phyloP scores from a whole-genome alignment of 768 basidiomycete species.

The Russula griseocarnosa region DNA sequence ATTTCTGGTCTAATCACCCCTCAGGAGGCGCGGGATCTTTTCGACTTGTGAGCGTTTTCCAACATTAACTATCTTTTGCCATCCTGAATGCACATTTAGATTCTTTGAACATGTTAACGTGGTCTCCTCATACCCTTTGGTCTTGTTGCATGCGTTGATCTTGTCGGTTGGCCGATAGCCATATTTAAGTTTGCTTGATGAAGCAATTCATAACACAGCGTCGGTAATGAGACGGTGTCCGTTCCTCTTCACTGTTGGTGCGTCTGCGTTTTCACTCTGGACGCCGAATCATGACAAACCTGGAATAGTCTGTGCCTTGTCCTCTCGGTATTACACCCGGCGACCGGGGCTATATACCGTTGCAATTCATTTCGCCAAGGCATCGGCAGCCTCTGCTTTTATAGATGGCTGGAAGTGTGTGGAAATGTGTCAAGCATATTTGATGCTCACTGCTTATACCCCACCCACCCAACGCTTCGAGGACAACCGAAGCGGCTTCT shows the following conservation, averaged over 20 bases:
- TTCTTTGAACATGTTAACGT: slow-evolving; percentile 55
- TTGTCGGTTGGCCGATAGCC: slow-evolving; percentile 37
- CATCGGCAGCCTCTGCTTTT: slow-evolving; percentile 55
- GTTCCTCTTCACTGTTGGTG: slow-evolving; percentile 59
- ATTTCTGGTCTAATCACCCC: slow-evolving; percentile 34
- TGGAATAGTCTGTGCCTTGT: slow-evolving; percentile 58
- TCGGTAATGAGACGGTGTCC: slow-evolving; percentile 52
- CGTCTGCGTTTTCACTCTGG: slow-evolving; percentile 31
- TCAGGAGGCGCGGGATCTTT: slow-evolving; percentile 33
- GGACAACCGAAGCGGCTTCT: slow-evolving; percentile 69
- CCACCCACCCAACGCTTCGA: slow-evolving; percentile 60
- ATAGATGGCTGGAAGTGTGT: slow-evolving; percentile 61
- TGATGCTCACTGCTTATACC: slow-evolving; percentile 61
- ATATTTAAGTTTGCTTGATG: slow-evolving; percentile 56
- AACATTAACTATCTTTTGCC: neutral
- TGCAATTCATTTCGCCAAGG: slow-evolving; percentile 59
- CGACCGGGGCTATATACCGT: slow-evolving; percentile 53
- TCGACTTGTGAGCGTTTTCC: slow-evolving; percentile 33
- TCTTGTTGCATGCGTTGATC: slow-evolving; percentile 19
- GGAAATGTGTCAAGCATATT: slow-evolving; percentile 77
- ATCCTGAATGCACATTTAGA: slow-evolving; percentile 32
- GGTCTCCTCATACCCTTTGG: slow-evolving; percentile 27
- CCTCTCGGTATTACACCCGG: slow-evolving; percentile 58
- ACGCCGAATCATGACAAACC: neutral
- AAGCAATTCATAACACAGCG: slow-evolving; percentile 50